phyloP scores from a whole-genome alignment of 2,329 filamentous ascomycete species.

The Ophidiomyces ophidiicola region DNA sequence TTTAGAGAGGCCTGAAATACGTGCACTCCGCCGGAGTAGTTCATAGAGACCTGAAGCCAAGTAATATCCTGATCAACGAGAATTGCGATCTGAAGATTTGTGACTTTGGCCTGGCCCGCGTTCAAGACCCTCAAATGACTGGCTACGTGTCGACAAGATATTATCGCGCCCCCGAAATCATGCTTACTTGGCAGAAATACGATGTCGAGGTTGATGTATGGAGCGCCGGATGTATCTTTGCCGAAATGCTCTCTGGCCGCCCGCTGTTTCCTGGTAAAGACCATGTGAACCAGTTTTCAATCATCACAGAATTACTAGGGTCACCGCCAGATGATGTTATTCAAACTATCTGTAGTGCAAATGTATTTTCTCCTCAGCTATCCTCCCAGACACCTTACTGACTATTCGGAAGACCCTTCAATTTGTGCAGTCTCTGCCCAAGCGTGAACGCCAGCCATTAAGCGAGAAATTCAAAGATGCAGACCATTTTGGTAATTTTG shows the following conservation, averaged over 20 bases:
- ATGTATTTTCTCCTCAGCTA: constrained; percentile 45
- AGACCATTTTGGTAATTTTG: constrained; percentile 59
- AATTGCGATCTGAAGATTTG: constrained; percentile 99
- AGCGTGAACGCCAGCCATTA: constrained; percentile 80
- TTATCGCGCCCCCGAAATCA: constrained; percentile 97
- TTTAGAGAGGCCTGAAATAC: constrained; percentile 89
- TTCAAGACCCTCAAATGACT: constrained; percentile 99
- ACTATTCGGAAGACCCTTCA: constrained; percentile 59
- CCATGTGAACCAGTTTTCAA: constrained; percentile 98
- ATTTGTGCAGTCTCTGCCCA: constrained; percentile 94
- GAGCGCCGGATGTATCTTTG: constrained; percentile 98
- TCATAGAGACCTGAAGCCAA: constrained; percentile 93
- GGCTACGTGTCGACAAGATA: constrained; percentile 98
- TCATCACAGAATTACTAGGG: constrained; percentile 93
- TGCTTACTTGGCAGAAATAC: constrained; percentile 99
- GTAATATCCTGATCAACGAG: constrained; percentile 98
- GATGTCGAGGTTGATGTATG: constrained; percentile 98
- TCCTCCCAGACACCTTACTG: not conserved
- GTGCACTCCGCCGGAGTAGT: constrained; percentile 97
- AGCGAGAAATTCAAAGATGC: constrained; percentile 89
- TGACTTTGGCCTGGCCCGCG: constrained; percentile 92
- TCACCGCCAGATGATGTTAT: constrained; percentile 98
- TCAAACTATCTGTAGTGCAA: constrained; percentile 95
- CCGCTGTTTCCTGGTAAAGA: constrained; percentile 97
- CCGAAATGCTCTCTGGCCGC: constrained; percentile 91